Conservation (phyloP, 495 filamentous ascomycete species). For the Aspergillus asperescens region DNA sequence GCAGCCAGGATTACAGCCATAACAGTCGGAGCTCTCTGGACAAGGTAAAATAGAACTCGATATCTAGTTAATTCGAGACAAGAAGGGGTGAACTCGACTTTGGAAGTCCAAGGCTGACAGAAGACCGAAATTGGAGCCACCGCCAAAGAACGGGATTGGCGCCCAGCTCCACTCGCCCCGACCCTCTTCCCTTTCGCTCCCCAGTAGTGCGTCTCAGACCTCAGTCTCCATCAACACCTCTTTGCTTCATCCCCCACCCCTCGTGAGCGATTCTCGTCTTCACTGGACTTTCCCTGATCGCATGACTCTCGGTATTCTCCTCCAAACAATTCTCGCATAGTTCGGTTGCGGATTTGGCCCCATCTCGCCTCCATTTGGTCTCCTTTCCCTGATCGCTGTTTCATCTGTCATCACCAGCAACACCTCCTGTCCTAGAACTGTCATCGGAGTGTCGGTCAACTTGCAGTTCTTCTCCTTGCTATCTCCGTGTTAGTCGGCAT, state of each 20-base stretch:
- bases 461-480: neutral
- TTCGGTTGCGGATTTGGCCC: conserved; percentile 9
- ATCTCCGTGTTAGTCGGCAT: neutral
- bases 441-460: neutral
- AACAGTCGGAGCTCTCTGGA: neutral
- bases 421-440: conserved; percentile 2
- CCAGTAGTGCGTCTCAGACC: neutral
- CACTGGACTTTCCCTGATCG: conserved; percentile 8
- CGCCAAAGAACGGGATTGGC: conserved; percentile 13
- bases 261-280: conserved; percentile 4
- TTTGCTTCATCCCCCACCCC: conserved; percentile 1
- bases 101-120: neutral
- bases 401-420: conserved; percentile 6
- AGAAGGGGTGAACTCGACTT: neutral
- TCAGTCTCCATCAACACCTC: neutral
- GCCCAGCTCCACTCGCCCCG: conserved; percentile 10
- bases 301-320: conserved; percentile 7
- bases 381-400: conserved; percentile 12
- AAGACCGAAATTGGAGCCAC: conserved; percentile 1
- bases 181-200: conserved; percentile 10
- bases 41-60: neutral
- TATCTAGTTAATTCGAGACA: too few relatives aligned
- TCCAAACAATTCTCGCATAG: conserved; percentile 5
- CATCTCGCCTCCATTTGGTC: conserved; percentile 4
- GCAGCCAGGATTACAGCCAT: neutral